Conservation (phyloP, 805 yeast genomes). For the Saccharomycopsis fermentans region DNA sequence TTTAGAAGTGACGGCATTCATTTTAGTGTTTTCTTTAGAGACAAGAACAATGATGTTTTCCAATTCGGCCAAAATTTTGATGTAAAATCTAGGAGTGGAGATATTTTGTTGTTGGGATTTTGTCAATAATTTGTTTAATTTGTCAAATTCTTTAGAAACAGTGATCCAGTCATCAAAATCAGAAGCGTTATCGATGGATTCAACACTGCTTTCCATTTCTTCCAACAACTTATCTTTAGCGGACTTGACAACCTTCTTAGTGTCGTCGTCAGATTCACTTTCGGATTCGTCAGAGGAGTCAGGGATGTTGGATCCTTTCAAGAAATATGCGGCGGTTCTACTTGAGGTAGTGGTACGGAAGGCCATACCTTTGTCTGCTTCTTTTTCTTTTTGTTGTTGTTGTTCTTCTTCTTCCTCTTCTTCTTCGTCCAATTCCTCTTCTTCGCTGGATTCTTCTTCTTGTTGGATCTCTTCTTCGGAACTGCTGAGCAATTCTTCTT, state of each 20-base stretch:
- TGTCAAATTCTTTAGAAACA: slow-evolving; percentile 70
- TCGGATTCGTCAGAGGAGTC: slow-evolving; percentile 35
- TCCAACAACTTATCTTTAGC: slow-evolving; percentile 89
- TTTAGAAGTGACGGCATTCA: slow-evolving; percentile 74
- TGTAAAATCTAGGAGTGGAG: slow-evolving; percentile 60
- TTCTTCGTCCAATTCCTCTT: slow-evolving; percentile 27
- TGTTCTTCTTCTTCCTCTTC: slow-evolving; percentile 26
- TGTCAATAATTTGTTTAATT: slow-evolving; percentile 52
- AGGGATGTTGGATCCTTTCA: slow-evolving; percentile 26
- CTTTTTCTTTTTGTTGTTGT: slow-evolving; percentile 24
- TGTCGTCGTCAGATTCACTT: slow-evolving; percentile 49
- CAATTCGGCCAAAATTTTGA: slow-evolving; percentile 58
- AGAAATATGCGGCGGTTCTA: slow-evolving; percentile 15
- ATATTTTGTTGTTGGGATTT: slow-evolving; percentile 70
- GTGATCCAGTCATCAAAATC: slow-evolving; percentile 44
- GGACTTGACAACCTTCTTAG: slow-evolving; percentile 74
- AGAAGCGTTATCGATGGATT: slow-evolving; percentile 41
- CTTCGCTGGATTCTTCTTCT: slow-evolving; percentile 24
- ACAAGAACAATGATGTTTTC: slow-evolving; percentile 51
- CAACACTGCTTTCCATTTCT: slow-evolving; percentile 66
- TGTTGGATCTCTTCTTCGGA: slow-evolving; percentile 29
- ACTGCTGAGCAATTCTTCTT: slow-evolving; percentile 34
- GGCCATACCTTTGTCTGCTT: slow-evolving; percentile 26
- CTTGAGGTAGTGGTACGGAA: slow-evolving; percentile 8
- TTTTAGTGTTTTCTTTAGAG: slow-evolving; percentile 47